Base-by-base conservation (phyloP, 2,329 filamentous ascomycete genomes). In the Tolypocladium album region DNA sequence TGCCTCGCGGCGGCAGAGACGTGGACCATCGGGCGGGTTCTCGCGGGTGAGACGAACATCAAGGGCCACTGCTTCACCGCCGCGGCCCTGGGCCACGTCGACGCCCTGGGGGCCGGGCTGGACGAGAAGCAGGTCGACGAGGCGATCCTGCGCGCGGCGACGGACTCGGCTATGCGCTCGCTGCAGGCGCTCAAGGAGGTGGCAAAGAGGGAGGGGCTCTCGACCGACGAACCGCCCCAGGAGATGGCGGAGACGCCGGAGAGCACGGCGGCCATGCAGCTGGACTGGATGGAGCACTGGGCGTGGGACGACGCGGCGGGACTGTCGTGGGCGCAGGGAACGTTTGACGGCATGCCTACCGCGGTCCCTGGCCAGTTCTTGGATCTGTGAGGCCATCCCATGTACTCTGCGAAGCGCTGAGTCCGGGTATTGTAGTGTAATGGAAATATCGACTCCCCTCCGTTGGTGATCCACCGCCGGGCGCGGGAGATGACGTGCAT, bases 21-120 rank as follows among this genome's bases (percentile, higher is more conserved):
- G 4, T 77, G 75, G 75, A 65, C 63, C 2, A 63, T 73, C 40
- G 64, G 65, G 17, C 69, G 74, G 15, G 65, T 78, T n/a, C 68
- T 67, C 27, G 70, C 75, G 0, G 77, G 77, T 2, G 76, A 79
- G 67, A 77, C 75, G 3, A 78, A 78, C 43, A 65, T 73, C 40
- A 79, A 79, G 61, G 72, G 72, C 5, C 71, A 74, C 52, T 69
- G 75, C 36, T 72, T 79, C 34, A 57, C 71, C 17, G 65, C 69
- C 3, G 68, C 69, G 1, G 65, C 66, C 55, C 45, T 71, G 3
- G 67, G 67, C 13, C 71, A 78, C n/a, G 66, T 72, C 0, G 68
- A 76, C 34, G 71, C 71, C 1, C 63, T 78, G 6, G 70, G 69
- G 24, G 57, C 59, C 13, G 70, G 71, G 0, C 47, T 70, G 2